Evolutionary conservation across 129 eudicot species (phyloP).

Genomic region (Ambrosia artemisiifolia): DNA sequence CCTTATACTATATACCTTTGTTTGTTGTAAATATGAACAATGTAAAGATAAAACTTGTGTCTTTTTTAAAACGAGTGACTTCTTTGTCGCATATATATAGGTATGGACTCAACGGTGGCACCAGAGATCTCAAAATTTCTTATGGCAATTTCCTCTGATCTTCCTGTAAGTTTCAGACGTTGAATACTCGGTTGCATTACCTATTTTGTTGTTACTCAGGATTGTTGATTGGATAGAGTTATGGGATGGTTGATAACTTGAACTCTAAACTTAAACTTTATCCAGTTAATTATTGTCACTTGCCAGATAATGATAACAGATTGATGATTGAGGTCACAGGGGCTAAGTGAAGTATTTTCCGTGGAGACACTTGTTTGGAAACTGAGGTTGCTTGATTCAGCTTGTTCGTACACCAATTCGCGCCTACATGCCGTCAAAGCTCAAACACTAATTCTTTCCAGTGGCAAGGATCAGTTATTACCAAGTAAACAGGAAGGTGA

Average conservation of each 20-base stretch:
- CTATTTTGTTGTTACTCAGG: neutral
- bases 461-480: conserved; percentile 68
- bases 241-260: neutral
- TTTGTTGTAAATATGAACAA: too few relatives aligned
- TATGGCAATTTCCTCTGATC: conserved; percentile 45
- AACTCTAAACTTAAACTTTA: neutral
- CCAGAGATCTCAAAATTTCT: conserved; percentile 39
- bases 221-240: neutral
- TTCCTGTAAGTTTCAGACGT: conserved; percentile 53
- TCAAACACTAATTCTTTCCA: conserved; percentile 64
- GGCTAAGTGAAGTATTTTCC: conserved; percentile 41
- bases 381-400: conserved; percentile 63
- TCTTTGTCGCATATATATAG: conserved; percentile 19
- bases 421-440: conserved; percentile 82
- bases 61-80: neutral
- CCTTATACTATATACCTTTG: too few relatives aligned
- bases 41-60: neutral
- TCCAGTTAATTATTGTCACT: neutral
- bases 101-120: conserved; percentile 37
- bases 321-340: conserved; percentile 47
- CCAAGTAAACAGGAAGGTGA: conserved; percentile 45
- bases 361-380: conserved; percentile 68
- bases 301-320: conserved; percentile 15
- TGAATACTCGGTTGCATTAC: neutral
- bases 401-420: conserved; percentile 66